Evolutionary conservation across 768 basidiomycete genomes (phyloP).

Genomic region (Podaxis sp.): DNA sequence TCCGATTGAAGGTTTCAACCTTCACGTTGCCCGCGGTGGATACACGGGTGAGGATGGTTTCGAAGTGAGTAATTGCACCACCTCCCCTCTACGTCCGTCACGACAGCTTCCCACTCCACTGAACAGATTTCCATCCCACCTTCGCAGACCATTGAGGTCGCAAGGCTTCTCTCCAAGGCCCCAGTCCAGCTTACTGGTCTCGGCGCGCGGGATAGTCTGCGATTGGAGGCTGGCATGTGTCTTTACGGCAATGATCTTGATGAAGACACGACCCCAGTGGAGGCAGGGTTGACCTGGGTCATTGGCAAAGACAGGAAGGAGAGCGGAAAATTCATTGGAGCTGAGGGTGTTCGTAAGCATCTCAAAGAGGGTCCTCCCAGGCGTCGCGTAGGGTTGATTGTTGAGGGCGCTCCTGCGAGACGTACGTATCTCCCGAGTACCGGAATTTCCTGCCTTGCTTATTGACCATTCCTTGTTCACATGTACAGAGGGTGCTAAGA

Average conservation of each 20-base stretch:
- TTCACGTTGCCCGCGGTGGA: slow-evolving; percentile 91
- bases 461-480: slow-evolving; percentile 3
- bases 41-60: slow-evolving; percentile 99
- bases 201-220: slow-evolving; percentile 90
- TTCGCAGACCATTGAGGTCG: slow-evolving; percentile 67
- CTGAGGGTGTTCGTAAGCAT: slow-evolving; percentile 68
- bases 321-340: slow-evolving; percentile 74
- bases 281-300: slow-evolving; percentile 91
- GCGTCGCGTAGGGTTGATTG: slow-evolving; percentile 77
- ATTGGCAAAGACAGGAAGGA: slow-evolving; percentile 91
- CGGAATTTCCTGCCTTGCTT: neutral
- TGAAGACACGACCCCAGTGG: slow-evolving; percentile 82
- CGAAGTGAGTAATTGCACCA: slow-evolving; percentile 52
- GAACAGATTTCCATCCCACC: slow-evolving; percentile 86
- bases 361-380: slow-evolving; percentile 77
- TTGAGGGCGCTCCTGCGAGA: slow-evolving; percentile 85
- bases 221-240: slow-evolving; percentile 96
- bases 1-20: slow-evolving; percentile 72
- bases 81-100: neutral
- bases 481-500: slow-evolving; percentile 71
- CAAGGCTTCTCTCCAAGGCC: slow-evolving; percentile 58
- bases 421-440: slow-evolving; percentile 45
- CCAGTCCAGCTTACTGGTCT: slow-evolving; percentile 86
- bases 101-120: slow-evolving; percentile 2
- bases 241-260: slow-evolving; percentile 94